Conservation (phyloP, 306 rosid genomes). For the Purshia tridentata region DNA sequence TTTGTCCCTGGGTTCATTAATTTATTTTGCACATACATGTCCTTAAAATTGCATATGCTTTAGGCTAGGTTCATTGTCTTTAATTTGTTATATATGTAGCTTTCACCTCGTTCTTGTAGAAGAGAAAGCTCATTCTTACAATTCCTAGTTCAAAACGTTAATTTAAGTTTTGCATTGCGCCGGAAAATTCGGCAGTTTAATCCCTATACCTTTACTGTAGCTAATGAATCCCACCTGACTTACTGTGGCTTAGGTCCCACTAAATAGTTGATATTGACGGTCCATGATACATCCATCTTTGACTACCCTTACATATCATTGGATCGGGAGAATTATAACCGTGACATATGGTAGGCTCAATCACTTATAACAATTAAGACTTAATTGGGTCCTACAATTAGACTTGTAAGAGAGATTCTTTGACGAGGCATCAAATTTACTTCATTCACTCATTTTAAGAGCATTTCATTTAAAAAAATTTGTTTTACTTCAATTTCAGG, state of each 20-base stretch:
- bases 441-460: no score
- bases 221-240: not conserved
- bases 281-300: slow-evolving; percentile 7
- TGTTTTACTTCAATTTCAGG: no score
- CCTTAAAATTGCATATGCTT: not conserved
- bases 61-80: not conserved
- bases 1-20: not conserved
- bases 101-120: not conserved
- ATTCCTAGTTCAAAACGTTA: no score
- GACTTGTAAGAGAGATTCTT: no score
- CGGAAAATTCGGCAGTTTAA: slow-evolving; percentile 21
- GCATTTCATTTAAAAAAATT: no score
- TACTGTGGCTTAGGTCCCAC: slow-evolving; percentile 8
- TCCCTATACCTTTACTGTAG: not conserved
- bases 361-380: no score
- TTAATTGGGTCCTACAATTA: no score
- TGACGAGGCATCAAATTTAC: no score
- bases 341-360: slow-evolving; percentile 8
- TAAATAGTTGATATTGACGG: not conserved
- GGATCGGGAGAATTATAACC: slow-evolving; percentile 1
- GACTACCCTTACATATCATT: not conserved
- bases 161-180: slow-evolving; percentile 14
- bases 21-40: not conserved
- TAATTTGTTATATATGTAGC: not conserved
- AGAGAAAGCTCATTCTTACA: not conserved